Evolutionary conservation across 148 eudicot species (phyloP), one percentile per base, ranked within the genome.

Genomic region (Nepenthes gracilis): DNA sequence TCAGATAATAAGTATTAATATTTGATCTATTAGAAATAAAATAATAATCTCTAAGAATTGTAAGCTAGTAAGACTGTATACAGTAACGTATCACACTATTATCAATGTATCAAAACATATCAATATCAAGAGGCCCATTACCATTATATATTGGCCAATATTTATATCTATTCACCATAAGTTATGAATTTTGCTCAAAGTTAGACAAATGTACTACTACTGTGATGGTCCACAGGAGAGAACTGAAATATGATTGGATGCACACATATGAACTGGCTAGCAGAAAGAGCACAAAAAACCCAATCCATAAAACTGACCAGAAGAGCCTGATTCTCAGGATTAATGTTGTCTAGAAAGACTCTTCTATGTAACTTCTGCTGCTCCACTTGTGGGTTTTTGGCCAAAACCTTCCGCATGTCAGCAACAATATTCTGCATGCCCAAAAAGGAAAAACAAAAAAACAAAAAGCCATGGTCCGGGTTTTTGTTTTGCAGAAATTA

Each of bases 351-450:
- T 74, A 91, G 47, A 72, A 91, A 91, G 49, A 85, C 93, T 82
- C 97, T 85, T 77, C 97, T 85, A 60, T 91, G 97, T 75, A 87
- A 78, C 81, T 65, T 87, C 71, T 87, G 78, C 59, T 91, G 97
- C 70, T 91, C 97, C 36, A 91, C 96, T 69, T 85, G 93, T 73
- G 93, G 97, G 67, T 91, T 85, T 79, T 91, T 91, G 2, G 96
- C 82, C 85, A 91, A 77, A 34, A 91, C 88, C 73, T 91, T 91
- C 58, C 97, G 92, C 97, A 91, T 91, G 73, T 91, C 96, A 64
- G 97, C 96, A 64, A 91, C 93, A 73, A 91, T 91, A 71, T 53
- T 91, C 97, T 91, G 82, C 62, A 67, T 34, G 64, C 15, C 3
- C 4, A 54, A 35, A 34, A 55, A 47, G 57, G 6, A 47, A 43